Percentiles rank a stretch among this genome's conserved stretches.
phyloP scores from a whole-genome alignment of 139 green algal species.

The Raphidocelis subcapitata region DNA sequence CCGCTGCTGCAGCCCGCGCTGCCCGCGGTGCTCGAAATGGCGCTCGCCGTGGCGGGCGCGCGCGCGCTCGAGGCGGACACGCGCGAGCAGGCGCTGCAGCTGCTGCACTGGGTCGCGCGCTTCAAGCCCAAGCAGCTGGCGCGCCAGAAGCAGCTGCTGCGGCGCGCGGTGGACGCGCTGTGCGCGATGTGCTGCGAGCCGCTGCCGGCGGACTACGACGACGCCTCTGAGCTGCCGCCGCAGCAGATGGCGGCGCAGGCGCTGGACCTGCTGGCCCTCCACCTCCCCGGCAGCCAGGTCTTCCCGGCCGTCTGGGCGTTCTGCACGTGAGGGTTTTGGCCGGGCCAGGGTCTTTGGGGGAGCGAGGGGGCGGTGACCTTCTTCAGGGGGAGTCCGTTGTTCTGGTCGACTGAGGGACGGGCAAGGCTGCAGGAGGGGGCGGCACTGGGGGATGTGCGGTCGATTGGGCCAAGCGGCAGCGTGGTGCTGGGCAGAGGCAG shows the following conservation, averaged over 20 bases:
- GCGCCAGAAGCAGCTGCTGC: slow-evolving; percentile 50
- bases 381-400: background rate
- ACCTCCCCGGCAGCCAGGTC: slow-evolving; percentile 49
- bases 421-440: slow-evolving; percentile 37
- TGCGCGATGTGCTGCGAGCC: slow-evolving; percentile 58
- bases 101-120: slow-evolving; percentile 56
- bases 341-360: no score
- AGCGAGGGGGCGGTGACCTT: background rate
- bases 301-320: slow-evolving; percentile 38
- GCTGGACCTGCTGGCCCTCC: slow-evolving; percentile 62
- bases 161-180: slow-evolving; percentile 49
- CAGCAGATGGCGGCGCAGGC: slow-evolving; percentile 43
- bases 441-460: no score
- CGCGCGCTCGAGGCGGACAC: slow-evolving; percentile 43
- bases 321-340: no score
- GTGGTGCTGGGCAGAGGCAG: no score
- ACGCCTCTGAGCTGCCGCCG: slow-evolving; percentile 33
- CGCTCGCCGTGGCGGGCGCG: slow-evolving; percentile 42
- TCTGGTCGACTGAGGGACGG: background rate
- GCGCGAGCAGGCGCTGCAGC: slow-evolving; percentile 57
- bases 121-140: slow-evolving; percentile 77
- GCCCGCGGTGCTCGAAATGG: slow-evolving; percentile 50
- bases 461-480: no score
- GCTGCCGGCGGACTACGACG: slow-evolving; percentile 34
- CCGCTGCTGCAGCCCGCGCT: slow-evolving; percentile 53